Evolutionary conservation across 345 rosid genomes (phyloP).

Genomic region (Acer campestre): DNA sequence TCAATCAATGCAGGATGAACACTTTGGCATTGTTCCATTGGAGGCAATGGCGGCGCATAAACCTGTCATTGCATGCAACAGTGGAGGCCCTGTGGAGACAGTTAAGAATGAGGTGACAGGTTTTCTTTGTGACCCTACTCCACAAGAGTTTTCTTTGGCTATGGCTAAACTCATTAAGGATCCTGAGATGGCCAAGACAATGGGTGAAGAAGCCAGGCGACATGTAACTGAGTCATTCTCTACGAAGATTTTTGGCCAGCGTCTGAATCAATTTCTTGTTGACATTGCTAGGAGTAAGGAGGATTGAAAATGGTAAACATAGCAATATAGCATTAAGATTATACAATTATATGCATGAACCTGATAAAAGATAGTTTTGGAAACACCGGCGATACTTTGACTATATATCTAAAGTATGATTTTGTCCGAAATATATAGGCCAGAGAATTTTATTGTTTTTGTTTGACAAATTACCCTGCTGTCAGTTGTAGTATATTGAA

Average conservation of each 20-base stretch:
- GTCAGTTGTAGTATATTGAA: too few species aligned
- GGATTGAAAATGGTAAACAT: constrained; percentile 34
- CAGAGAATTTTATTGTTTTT: too few species aligned
- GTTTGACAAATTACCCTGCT: too few species aligned
- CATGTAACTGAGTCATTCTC: constrained; percentile 69
- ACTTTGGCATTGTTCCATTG: constrained; percentile 92
- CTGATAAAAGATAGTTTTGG: not conserved
- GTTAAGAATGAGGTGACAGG: constrained; percentile 74
- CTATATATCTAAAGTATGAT: too few species aligned
- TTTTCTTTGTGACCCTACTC: constrained; percentile 72
- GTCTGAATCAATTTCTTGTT: constrained; percentile 56
- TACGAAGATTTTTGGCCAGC: constrained; percentile 68
- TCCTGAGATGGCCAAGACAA: constrained; percentile 54
- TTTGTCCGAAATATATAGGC: too few species aligned
- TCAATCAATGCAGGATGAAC: constrained; percentile 65
- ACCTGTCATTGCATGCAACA: constrained; percentile 89
- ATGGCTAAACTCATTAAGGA: constrained; percentile 72
- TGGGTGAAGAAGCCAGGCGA: constrained; percentile 67
- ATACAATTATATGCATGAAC: not conserved
- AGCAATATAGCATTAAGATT: not conserved
- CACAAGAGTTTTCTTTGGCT: constrained; percentile 59
- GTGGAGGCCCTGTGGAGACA: constrained; percentile 90
- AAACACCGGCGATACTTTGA: not conserved
- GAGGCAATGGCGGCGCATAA: constrained; percentile 97
- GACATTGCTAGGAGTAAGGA: constrained; percentile 47